Evolutionary conservation across 2,329 filamentous ascomycete species (phyloP), one percentile per base, ranked within the genome.

Genomic region (Ilyonectria mors-panacis): DNA sequence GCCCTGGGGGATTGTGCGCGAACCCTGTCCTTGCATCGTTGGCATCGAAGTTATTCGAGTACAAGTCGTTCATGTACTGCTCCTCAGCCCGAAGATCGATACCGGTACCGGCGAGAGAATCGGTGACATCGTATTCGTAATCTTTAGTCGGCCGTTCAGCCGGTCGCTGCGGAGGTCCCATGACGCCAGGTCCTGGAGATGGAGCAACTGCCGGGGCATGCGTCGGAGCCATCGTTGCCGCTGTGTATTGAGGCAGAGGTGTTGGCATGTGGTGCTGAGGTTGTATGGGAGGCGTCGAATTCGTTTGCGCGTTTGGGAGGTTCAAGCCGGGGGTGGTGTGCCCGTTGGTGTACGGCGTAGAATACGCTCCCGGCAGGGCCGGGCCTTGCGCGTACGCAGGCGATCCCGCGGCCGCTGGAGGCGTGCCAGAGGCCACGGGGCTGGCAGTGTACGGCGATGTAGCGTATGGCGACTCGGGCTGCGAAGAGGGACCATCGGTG

Each of bases 41-140:
- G 61, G 78, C 75, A 62, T 84, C 82, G 66, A 84, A 85, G 9
- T 85, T 76, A 37, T 79, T 85, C 50, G 88, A 87, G 76, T 90
- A 92, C 63, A 90, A 85, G 66, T 89, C 90, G 50, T 93, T 91
- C 79, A 96, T 86, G 71, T 90, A 93, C 73, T 94, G 93, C 76
- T 97, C 94, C 79, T 97, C 95, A 70, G 94, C 94, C 65, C 92
- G 91, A 53, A 97, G 82, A 82, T 97, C 93, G 70, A 98, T 94
- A 56, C 94, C 94, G 17, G 94, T 95, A 19, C 93, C 93, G 19
- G 92, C 91, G 61, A 97, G 82, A 57, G 94, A 93, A 81, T 98
- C 95, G 71, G 92, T 93, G 51, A 95, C 87, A 75, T 97, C 94
- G 74, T 95, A 90, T 64, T 88, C 84, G 63, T 86, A 85, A 61